Conservation (phyloP, 2,329 filamentous ascomycete genomes). For the Neofusicoccum sp. region DNA sequence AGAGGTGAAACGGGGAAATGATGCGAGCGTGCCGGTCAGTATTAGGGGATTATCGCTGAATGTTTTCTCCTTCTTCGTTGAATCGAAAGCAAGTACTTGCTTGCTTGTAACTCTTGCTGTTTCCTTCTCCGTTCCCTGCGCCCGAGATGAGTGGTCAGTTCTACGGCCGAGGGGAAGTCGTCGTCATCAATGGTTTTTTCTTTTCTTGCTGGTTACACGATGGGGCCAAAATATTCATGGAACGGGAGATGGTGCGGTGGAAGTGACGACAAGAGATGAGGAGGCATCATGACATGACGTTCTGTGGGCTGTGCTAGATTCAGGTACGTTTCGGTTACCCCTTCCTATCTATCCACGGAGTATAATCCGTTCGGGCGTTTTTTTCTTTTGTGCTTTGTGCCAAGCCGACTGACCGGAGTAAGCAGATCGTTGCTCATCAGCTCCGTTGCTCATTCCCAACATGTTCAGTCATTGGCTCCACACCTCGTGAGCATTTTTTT, state of each 20-base stretch:
- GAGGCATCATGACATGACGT: neutral
- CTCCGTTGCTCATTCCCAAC: neutral
- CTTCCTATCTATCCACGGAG: neutral
- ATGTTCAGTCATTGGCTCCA: neutral
- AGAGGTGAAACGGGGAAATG: neutral
- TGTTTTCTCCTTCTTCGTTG: neutral
- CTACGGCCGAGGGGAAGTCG: neutral
- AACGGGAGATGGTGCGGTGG: neutral
- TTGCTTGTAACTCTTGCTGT: neutral
- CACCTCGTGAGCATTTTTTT: neutral
- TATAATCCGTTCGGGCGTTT: neutral
- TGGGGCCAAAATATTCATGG: neutral
- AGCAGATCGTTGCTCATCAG: neutral
- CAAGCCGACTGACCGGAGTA: neutral
- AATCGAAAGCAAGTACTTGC: neutral
- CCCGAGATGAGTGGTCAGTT: neutral
- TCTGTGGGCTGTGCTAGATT: neutral
- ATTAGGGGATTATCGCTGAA: neutral
- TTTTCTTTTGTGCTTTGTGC: neutral
- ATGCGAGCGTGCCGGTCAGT: neutral
- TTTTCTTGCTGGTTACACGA: neutral
- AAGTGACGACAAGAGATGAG: neutral
- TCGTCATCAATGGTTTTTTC: neutral
- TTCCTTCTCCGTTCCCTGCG: neutral
- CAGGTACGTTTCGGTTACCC: conserved; percentile 2